Conservation (phyloP, 352 stramenopile species). For the Phytophthora sp. region DNA sequence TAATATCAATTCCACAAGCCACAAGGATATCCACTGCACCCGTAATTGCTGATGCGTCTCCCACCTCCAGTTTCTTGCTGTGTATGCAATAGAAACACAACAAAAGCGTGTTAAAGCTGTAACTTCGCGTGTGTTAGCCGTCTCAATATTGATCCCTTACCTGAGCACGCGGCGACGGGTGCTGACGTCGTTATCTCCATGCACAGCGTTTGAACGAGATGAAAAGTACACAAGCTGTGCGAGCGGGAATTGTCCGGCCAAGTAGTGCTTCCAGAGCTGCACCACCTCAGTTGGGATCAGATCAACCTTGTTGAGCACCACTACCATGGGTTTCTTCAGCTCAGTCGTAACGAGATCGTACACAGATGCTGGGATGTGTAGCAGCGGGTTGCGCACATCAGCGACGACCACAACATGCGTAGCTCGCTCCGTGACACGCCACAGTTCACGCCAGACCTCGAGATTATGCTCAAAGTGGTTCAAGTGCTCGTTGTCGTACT, state of each 20-base stretch:
- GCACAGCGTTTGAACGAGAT: conserved; percentile 75
- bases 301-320: conserved; percentile 90
- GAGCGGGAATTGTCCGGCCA: conserved; percentile 68
- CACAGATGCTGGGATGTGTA: conserved; percentile 83
- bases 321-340: conserved; percentile 77
- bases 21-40: conserved; percentile 72
- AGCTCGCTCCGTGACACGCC: conserved; percentile 83
- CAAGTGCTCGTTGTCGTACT: conserved; percentile 81
- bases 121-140: not conserved
- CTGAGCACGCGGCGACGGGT: conserved; percentile 72
- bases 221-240: conserved; percentile 80
- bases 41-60: conserved; percentile 66
- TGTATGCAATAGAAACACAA: not conserved
- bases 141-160: conserved; percentile 19
- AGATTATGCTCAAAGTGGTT: conserved; percentile 90
- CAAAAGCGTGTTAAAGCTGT: not conserved
- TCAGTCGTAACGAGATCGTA: conserved; percentile 81
- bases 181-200: conserved; percentile 70
- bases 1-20: conserved; percentile 64
- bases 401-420: conserved; percentile 83
- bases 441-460: conserved; percentile 88
- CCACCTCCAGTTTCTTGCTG: conserved; percentile 83
- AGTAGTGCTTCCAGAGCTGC: conserved; percentile 69
- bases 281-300: conserved; percentile 68
- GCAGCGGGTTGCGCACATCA: conserved; percentile 80